Conservation (phyloP, 495 filamentous ascomycete species). For the Xylaria grammica region DNA sequence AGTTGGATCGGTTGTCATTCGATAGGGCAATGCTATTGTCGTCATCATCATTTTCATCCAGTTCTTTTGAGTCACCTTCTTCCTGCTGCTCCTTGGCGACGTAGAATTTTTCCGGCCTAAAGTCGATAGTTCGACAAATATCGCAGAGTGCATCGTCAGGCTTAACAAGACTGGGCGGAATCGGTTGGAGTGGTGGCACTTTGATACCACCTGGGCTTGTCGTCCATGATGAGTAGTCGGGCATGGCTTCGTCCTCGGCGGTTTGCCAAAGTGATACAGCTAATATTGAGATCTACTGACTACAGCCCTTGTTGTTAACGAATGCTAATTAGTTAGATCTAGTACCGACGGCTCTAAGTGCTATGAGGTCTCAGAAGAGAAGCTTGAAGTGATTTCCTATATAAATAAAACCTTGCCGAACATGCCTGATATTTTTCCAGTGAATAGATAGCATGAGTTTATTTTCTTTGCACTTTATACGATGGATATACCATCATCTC, state of each 20-base stretch:
- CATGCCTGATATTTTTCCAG: background rate
- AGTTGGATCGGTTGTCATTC: background rate
- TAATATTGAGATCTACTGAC: background rate
- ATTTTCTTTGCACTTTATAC: background rate
- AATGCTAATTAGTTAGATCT: too few relatives aligned
- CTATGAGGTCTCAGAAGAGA: background rate
- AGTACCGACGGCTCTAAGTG: too few relatives aligned
- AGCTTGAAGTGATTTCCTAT: background rate
- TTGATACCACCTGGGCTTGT: background rate
- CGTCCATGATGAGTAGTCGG: background rate
- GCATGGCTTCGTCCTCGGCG: background rate
- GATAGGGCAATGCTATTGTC: background rate
- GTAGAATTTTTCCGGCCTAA: background rate
- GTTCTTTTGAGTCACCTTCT: background rate
- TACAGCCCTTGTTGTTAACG: too few relatives aligned
- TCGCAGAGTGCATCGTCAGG: constrained; percentile 4
- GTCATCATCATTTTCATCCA: background rate
- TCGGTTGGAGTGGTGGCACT: background rate
- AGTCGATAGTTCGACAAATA: constrained; percentile 1
- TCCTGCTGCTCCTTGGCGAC: background rate
- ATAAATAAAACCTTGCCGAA: background rate
- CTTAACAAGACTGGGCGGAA: background rate
- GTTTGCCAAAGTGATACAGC: background rate
- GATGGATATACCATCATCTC: background rate
- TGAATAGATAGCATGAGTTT: background rate